These are phyloP conservation scores for Scheffersomyces titani DNA, from an alignment of 1,139 yeast species.

Conservation along the genomic window DNA sequence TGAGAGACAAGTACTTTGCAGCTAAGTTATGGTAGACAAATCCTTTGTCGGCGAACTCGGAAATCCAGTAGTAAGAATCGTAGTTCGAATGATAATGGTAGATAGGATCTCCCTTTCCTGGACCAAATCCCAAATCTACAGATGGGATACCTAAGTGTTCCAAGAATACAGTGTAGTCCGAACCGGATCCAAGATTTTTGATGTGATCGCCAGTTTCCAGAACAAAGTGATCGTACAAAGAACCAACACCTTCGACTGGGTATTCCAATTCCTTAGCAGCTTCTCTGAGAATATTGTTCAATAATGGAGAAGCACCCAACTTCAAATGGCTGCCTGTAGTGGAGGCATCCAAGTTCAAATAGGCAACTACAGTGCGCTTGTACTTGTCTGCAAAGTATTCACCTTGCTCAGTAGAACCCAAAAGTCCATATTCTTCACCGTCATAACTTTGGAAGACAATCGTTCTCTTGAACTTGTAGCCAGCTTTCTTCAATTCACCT, in stretches of 20 bases:
- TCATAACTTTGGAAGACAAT: conserved; percentile 45
- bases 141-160: conserved; percentile 51
- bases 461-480: conserved; percentile 42
- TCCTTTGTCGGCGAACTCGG: conserved; percentile 54
- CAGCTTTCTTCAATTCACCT: conserved; percentile 44
- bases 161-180: conserved; percentile 49
- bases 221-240: conserved; percentile 63
- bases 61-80: conserved; percentile 61
- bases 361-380: conserved; percentile 43
- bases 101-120: conserved; percentile 42
- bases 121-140: conserved; percentile 37
- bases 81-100: conserved; percentile 61
- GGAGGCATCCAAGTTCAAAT: conserved; percentile 44
- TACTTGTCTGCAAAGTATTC: conserved; percentile 39
- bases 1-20: conserved; percentile 60
- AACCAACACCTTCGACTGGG: conserved; percentile 44
- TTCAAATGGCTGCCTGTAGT: conserved; percentile 35
- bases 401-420: conserved; percentile 51
- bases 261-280: conserved; percentile 40
- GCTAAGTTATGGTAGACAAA: conserved; percentile 55
- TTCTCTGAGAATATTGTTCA: conserved; percentile 32
- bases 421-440: conserved; percentile 50
- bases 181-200: conserved; percentile 44
- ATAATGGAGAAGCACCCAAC: conserved; percentile 42
- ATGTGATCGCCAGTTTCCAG: conserved; percentile 35